Percentiles rank a stretch among this genome's conserved stretches.
phyloP scores from a whole-genome alignment of 306 rosid species.

The Nissolia schottii region DNA sequence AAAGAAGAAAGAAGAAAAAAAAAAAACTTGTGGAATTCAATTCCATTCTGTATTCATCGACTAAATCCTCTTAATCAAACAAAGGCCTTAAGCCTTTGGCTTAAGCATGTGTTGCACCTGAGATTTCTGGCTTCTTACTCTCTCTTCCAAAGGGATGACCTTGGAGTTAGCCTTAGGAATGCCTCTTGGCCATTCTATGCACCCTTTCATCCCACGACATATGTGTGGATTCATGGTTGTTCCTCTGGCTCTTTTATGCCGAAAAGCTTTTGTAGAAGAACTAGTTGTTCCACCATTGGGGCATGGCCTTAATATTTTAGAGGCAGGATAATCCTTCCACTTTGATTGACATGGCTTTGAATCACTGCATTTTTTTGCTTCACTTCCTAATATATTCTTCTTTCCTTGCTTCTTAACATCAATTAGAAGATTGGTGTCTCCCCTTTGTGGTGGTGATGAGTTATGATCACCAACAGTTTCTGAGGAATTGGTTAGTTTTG shows the following conservation, averaged over 20 bases:
- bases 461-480: slow-evolving; percentile 8
- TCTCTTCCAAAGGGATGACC: slow-evolving; percentile 31
- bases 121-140: slow-evolving; percentile 41
- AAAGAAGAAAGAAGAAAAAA: neutral
- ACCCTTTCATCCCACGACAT: slow-evolving; percentile 47
- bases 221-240: slow-evolving; percentile 53
- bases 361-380: neutral
- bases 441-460: slow-evolving; percentile 8
- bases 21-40: neutral
- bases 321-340: slow-evolving; percentile 5
- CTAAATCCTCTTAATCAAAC: neutral
- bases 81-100: slow-evolving; percentile 3
- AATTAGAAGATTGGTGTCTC: neutral
- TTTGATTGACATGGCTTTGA: neutral
- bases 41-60: neutral
- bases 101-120: slow-evolving; percentile 40
- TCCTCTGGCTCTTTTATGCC: neutral
- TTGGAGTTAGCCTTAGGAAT: slow-evolving; percentile 26
- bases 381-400: neutral
- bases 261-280: neutral
- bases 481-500: neutral
- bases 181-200: slow-evolving; percentile 52
- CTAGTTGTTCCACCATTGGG: neutral
- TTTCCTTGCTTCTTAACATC: slow-evolving; percentile 5
- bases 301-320: slow-evolving; percentile 9